Conservation (phyloP, 495 filamentous ascomycete genomes). For the Pseudoneurospora amorphoporcata region DNA sequence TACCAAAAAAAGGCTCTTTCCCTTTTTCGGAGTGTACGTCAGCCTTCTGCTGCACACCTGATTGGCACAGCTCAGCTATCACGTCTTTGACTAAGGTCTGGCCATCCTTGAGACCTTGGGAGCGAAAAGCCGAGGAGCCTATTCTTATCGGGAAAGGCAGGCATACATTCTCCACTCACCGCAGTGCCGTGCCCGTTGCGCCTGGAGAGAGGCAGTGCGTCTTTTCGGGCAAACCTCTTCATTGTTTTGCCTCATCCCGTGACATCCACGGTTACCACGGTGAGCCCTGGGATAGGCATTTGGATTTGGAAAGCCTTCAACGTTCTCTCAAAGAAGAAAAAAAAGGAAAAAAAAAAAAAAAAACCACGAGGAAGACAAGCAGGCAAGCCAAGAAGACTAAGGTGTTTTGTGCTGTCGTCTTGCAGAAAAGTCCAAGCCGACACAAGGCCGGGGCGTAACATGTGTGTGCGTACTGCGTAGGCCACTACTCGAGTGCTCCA, state of each 20-base stretch:
- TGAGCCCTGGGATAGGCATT: neutral
- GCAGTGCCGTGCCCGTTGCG: neutral
- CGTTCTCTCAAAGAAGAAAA: neutral
- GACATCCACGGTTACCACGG: neutral
- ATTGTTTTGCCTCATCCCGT: neutral
- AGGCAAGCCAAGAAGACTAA: neutral
- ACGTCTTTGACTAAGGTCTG: neutral
- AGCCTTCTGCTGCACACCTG: constrained; percentile 21
- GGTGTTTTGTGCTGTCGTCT: neutral
- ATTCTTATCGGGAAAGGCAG: neutral
- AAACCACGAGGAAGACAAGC: neutral
- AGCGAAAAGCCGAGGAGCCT: neutral
- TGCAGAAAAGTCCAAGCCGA: neutral
- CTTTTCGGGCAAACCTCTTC: neutral
- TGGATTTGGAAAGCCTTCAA: neutral
- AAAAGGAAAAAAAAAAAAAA: neutral
- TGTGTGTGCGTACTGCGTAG: neutral
- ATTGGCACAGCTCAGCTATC: constrained; percentile 18
- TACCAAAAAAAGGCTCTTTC: neutral
- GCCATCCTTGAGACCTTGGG: neutral
- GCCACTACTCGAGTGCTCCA: neutral
- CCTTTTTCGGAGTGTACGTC: constrained; percentile 12
- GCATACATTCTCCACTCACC: neutral
- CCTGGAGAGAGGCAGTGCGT: neutral
- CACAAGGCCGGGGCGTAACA: neutral